Percentiles rank a stretch among this genome's conserved stretches.
phyloP scores from a whole-genome alignment of 2,329 filamentous ascomycete species.

The Passalora sequoiae region DNA sequence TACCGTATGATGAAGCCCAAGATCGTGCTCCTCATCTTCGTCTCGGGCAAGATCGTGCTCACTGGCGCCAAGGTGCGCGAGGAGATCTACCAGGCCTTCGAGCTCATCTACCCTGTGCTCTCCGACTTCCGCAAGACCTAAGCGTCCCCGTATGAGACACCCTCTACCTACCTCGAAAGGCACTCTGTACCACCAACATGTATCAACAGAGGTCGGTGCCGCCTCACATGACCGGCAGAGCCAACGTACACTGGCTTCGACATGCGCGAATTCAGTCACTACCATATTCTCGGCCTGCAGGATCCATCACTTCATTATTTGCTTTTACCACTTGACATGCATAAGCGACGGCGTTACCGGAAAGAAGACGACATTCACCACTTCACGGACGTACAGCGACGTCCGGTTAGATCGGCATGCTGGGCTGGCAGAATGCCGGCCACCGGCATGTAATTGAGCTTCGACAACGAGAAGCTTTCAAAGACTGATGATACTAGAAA shows the following conservation, averaged over 20 bases:
- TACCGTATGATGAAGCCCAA: slow-evolving; percentile 99
- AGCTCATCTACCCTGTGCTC: slow-evolving; percentile 87
- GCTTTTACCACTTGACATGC: slow-evolving; percentile 4
- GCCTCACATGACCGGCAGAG: background rate
- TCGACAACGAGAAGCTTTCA: background rate
- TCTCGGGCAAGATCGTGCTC: slow-evolving; percentile 95
- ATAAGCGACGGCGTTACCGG: slow-evolving; percentile 5
- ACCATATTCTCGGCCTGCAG: background rate
- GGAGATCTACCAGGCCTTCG: slow-evolving; percentile 95
- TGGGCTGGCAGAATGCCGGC: slow-evolving; percentile 1
- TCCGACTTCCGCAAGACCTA: slow-evolving; percentile 24
- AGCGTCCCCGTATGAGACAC: background rate
- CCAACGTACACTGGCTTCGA: slow-evolving; percentile 2
- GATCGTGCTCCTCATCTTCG: slow-evolving; percentile 92
- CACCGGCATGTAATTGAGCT: slow-evolving; percentile 1
- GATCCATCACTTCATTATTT: slow-evolving; percentile 2
- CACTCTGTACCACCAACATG: slow-evolving; percentile 3
- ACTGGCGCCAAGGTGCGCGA: slow-evolving; percentile 97
- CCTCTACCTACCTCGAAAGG: background rate
- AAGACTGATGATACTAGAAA: slow-evolving; percentile 5
- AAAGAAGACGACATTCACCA: slow-evolving; percentile 3
- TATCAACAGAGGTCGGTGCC: slow-evolving; percentile 4
- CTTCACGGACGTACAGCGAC: slow-evolving; percentile 3
- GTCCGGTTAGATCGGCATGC: slow-evolving; percentile 4
- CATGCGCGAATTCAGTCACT: background rate